Base-by-base conservation (phyloP, 2,329 filamentous ascomycete genomes). In the Paecilomyces fulvus region DNA sequence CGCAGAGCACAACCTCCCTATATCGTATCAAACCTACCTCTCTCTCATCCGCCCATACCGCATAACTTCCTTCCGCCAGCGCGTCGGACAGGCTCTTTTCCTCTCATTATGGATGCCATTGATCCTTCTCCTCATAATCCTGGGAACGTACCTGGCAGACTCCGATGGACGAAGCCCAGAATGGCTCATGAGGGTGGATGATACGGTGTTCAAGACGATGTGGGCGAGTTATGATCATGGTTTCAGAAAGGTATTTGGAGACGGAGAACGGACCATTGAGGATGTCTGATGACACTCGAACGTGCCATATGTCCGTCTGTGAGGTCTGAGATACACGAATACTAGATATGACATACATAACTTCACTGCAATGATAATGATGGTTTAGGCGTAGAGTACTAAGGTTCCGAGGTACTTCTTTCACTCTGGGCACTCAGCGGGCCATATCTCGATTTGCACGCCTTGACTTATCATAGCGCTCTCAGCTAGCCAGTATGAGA, bases 21-120 rank as follows among this genome's bases (percentile, higher is more conserved):
- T 79, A 4, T 85, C 88, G 55, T 99, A 96, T 67, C 85, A 85
- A 63, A 75, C 76, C 1, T 95, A 92, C 70, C 79, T 99, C 3
- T 75, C 80, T 7, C 74, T 79, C 12, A 78, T 96, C 50, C 81
- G 83, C 55, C 77, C 89, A 0, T 97, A 92, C 70, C 83, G 77
- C 0, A 77, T 83, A 21, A 96, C 90, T 0, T 85, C 79, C 0
- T 69, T 67, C 53, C 77, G 82, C 30, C 92, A 97, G 71, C 75
- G 71, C 14, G 59, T 89, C 0, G 94, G 90, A 0, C 77, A 80
- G 51, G 72, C 77, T 11, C 57, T 91, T 1, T 85, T 95, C 59
- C n/a, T 84, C 5, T 60, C 75, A 0, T 60, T 83, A 0, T 88
- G 84, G 79, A 62, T 78, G 12, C 83, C 89, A 0, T 58, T 83